Evolutionary conservation across 176 grass and related monocot genomes (phyloP).

Genomic region (Eleusine indica): DNA sequence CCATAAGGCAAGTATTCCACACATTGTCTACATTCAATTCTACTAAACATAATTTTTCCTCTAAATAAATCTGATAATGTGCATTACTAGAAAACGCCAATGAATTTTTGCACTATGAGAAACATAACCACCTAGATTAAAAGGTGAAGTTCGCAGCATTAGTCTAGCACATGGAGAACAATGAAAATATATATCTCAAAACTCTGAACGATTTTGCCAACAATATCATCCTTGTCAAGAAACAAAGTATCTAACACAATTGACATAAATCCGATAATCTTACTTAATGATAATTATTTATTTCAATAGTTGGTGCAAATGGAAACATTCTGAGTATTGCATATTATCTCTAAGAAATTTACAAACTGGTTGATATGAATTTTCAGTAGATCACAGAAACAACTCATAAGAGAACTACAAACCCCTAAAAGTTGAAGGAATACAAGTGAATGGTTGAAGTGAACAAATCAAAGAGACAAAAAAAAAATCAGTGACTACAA

Average conservation of each 20-base stretch:
- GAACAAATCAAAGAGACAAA: background rate
- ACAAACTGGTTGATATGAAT: background rate
- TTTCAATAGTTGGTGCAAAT: background rate
- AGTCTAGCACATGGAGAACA: background rate
- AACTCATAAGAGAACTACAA: background rate
- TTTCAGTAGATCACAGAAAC: background rate
- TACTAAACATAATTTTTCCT: background rate
- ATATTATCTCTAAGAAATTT: background rate
- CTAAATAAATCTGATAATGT: background rate
- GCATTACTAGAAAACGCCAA: background rate
- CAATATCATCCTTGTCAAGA: background rate
- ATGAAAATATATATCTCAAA: conserved; percentile 20
- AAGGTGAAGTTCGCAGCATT: background rate
- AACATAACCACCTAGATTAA: background rate
- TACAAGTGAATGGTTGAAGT: background rate
- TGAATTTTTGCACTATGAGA: background rate
- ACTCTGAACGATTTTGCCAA: conserved; percentile 6
- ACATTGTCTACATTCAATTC: background rate
- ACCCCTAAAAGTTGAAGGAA: background rate
- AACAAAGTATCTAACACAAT: background rate
- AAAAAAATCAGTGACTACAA: background rate
- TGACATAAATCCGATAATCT: background rate
- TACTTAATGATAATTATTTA: background rate
- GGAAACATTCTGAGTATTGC: background rate
- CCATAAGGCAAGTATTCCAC: no score